Base-by-base conservation (phyloP, 2,329 filamentous ascomycete genomes). In the Beauveria varroae region DNA sequence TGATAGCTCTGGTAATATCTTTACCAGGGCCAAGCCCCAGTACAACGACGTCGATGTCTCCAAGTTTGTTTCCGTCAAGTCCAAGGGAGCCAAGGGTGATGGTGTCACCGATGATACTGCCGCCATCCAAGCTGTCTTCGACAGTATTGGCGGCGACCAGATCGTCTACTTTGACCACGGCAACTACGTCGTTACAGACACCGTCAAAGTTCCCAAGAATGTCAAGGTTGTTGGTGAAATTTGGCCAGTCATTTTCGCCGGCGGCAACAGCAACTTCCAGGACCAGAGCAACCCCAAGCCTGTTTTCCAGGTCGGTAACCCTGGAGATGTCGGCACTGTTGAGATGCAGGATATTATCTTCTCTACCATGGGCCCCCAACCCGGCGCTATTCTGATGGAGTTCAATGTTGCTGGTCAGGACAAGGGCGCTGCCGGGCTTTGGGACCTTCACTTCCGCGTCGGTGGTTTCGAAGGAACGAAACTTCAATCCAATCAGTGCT, bases 401-500 rank as follows among this genome's bases (percentile, higher is more conserved):
- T 97, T 91, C 89, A 97, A 97, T 75, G 79, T 96, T 47, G 85
- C 85, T 49, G 87, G 86, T 41, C 72, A 81, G 67, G 79, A 74
- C 60, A 81, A 87, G 62, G 91, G 91, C 52, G 83, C 86, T 1
- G 87, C 86, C 22, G 93, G 86, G 64, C 86, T 97, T 75, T 99
- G 93, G 90, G 95, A 99, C 69, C 87, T 93, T n/a, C 95, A 99
- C 79, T 88, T 95, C 77, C 91, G 95, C 70, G 85, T 99, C 68
- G 93, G 92, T 68, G 95, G 95, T 49, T 87, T 88, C 60, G 87
- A 89, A 5, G 93, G 93, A 63, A 96, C 93, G 30, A 76, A 90
- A 65, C 83, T 98, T 18, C 90, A 96, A 75, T 88, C 87, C 20
- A 82, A 90, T 73, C 86, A 81, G 60, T 97, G 93, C 78, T 75